Evolutionary conservation across 2,329 filamentous ascomycete species (phyloP).

Genomic region (Juglanconis oblonga): DNA sequence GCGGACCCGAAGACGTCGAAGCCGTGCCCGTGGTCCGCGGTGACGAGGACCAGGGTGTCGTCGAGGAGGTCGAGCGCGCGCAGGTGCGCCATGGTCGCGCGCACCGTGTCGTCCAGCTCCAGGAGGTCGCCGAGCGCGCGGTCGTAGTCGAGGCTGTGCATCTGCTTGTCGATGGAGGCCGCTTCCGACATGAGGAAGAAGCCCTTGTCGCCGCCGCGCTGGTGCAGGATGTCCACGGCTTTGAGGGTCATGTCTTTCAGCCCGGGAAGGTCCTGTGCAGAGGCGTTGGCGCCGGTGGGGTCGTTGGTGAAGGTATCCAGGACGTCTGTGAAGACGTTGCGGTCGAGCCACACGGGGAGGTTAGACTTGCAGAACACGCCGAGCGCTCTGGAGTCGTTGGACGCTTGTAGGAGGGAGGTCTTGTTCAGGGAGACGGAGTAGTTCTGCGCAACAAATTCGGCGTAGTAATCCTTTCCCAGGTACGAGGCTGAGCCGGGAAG

Average conservation of each 20-base stretch:
- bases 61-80: conserved; percentile 63
- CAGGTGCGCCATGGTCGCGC: conserved; percentile 70
- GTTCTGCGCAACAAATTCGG: conserved; percentile 67
- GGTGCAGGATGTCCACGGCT: conserved; percentile 74
- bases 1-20: conserved; percentile 80
- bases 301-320: conserved; percentile 64
- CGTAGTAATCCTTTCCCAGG: conserved; percentile 74
- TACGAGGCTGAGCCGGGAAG: conserved; percentile 62
- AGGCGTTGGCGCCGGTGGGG: conserved; percentile 60
- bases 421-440: conserved; percentile 74
- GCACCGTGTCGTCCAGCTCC: conserved; percentile 80
- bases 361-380: conserved; percentile 75
- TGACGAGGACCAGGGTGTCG: conserved; percentile 75
- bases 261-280: conserved; percentile 72
- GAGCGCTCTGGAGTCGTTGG: conserved; percentile 61
- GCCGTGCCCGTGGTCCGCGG: conserved; percentile 85
- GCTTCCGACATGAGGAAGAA: conserved; percentile 89
- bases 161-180: conserved; percentile 85
- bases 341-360: conserved; percentile 82
- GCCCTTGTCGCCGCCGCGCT: conserved; percentile 63
- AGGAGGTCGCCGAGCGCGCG: conserved; percentile 80
- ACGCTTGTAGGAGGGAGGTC: conserved; percentile 60
- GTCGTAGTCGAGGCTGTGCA: conserved; percentile 83
- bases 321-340: conserved; percentile 75
- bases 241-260: conserved; percentile 90